Conservation (phyloP, 306 rosid genomes). For the Lagenaria siceraria region DNA sequence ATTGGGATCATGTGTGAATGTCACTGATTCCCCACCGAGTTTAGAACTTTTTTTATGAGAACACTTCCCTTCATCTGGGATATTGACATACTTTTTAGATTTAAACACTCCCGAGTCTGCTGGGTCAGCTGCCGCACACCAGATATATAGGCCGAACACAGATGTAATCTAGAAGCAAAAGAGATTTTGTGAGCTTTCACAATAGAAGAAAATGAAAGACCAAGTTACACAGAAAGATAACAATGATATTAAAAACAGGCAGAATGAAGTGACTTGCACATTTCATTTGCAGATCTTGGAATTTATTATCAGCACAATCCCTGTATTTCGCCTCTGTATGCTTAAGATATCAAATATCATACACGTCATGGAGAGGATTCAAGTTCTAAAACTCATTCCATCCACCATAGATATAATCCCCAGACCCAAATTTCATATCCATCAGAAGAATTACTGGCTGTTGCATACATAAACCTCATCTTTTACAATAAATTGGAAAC, state of each 20-base stretch:
- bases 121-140: constrained; percentile 99
- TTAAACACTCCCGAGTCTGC: constrained; percentile 91
- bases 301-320: background rate
- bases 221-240: background rate
- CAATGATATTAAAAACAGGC: background rate
- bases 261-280: background rate
- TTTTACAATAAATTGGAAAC: background rate
- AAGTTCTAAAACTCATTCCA: background rate
- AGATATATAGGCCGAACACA: constrained; percentile 77
- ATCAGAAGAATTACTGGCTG: background rate
- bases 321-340: background rate
- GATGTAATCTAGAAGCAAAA: constrained; percentile 60
- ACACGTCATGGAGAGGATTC: background rate
- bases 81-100: constrained; percentile 69
- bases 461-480: background rate
- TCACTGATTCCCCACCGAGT: constrained; percentile 53
- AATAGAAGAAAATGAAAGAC: background rate
- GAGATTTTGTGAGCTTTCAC: constrained; percentile 12
- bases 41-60: constrained; percentile 39
- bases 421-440: background rate
- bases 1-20: constrained; percentile 48
- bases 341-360: background rate
- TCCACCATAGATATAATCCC: background rate
- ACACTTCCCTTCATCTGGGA: constrained; percentile 41
- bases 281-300: background rate